These are phyloP conservation scores for Daldinia loculata DNA, from an alignment of 495 filamentous ascomycete species.

Conservation along the genomic window DNA sequence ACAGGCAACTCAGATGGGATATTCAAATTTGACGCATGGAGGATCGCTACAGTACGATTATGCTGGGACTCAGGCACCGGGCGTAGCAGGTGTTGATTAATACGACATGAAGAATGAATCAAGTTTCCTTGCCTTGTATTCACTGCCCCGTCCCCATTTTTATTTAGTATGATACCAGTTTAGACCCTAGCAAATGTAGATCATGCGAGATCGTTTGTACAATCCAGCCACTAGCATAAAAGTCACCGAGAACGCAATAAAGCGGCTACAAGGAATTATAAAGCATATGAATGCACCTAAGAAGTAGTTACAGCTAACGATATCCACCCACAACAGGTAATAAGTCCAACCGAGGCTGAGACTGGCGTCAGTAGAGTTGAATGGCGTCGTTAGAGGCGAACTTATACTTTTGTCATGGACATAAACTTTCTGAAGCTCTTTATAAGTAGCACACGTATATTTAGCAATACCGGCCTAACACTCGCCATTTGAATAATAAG, in stretches of 20 bases:
- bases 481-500: background rate
- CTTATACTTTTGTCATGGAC: background rate
- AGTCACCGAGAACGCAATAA: too few relatives aligned
- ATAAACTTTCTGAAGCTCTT: background rate
- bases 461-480: background rate
- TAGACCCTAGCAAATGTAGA: background rate
- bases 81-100: background rate
- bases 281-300: background rate
- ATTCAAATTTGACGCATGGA: constrained; percentile 11
- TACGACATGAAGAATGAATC: background rate
- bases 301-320: background rate
- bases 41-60: background rate
- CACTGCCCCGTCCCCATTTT: background rate
- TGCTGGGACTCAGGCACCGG: background rate
- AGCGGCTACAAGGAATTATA: too few relatives aligned
- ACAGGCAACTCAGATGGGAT: constrained; percentile 24
- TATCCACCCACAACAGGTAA: background rate
- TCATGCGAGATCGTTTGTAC: background rate
- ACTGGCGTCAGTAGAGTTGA: background rate
- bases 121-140: background rate
- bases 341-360: background rate
- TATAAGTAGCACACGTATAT: background rate
- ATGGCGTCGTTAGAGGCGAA: background rate
- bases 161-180: background rate
- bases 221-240: background rate